phyloP scores from a whole-genome alignment of 1,139 yeast genomes.

The Candida sp. region DNA sequence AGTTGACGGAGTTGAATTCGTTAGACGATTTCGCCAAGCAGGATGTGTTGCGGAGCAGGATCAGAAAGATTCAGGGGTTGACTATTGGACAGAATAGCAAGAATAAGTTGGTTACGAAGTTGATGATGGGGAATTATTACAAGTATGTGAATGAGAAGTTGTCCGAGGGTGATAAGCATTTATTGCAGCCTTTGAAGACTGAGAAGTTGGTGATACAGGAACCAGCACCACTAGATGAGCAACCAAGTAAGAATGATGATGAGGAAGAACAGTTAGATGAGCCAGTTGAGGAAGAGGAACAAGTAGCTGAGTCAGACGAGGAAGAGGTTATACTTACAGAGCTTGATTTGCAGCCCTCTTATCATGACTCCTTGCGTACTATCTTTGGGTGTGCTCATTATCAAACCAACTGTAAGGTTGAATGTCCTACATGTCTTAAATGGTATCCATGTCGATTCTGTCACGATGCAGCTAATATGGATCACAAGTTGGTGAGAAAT shows the following conservation, averaged over 20 bases:
- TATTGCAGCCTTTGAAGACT: conserved; percentile 19
- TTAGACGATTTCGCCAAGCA: conserved; percentile 55
- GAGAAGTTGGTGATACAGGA: conserved; percentile 21
- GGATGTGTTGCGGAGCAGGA: conserved; percentile 55
- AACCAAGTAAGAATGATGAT: conserved; percentile 18
- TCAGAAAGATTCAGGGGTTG: conserved; percentile 57
- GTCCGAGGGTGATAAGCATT: conserved; percentile 18
- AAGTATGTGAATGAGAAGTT: conserved; percentile 45
- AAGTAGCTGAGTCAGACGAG: conserved; percentile 8
- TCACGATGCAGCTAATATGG: conserved; percentile 64
- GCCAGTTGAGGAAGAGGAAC: conserved; percentile 15
- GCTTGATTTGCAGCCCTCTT: conserved; percentile 56
- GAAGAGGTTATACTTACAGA: conserved; percentile 51
- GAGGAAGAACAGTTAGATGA: conserved; percentile 18
- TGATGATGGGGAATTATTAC: conserved; percentile 78
- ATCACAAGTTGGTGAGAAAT: conserved; percentile 67
- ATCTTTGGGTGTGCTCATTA: conserved; percentile 84
- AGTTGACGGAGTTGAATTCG: conserved; percentile 42
- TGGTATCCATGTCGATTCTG: conserved; percentile 90
- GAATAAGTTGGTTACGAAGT: conserved; percentile 65
- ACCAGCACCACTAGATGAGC: not conserved
- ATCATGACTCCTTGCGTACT: conserved; percentile 36
- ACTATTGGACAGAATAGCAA: conserved; percentile 56
- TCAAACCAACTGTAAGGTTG: conserved; percentile 81
- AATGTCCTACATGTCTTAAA: conserved; percentile 72